phyloP scores from a whole-genome alignment of 805 yeast genomes.

The Yamadazyma philogaea region DNA sequence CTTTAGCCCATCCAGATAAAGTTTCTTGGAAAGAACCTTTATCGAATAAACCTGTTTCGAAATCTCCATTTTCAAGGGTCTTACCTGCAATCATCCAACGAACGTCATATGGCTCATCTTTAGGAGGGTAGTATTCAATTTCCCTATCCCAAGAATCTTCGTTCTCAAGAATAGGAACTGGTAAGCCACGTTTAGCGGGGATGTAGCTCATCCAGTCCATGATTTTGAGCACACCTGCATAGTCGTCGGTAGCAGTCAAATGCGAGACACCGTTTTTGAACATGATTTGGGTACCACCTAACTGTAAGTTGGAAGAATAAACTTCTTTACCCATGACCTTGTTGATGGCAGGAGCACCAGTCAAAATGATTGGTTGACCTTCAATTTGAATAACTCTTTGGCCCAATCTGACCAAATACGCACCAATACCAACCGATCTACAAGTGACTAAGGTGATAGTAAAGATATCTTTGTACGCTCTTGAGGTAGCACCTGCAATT shows the following conservation, averaged over 20 bases:
- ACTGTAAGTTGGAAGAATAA: constrained; percentile 91
- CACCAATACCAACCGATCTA: constrained; percentile 99
- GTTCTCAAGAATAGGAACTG: constrained; percentile 83
- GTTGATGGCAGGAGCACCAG: constrained; percentile 99
- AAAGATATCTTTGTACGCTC: constrained; percentile 96
- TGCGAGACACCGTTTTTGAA: constrained; percentile 98
- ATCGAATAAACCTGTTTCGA: constrained; percentile 88
- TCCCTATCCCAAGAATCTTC: constrained; percentile 93
- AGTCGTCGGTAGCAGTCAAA: constrained; percentile 92
- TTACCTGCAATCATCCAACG: constrained; percentile 93
- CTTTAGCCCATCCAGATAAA: constrained; percentile 96
- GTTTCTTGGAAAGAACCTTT: constrained; percentile 93
- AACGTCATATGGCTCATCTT: constrained; percentile 78
- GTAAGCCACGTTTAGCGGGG: constrained; percentile 86
- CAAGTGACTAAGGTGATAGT: constrained; percentile 98
- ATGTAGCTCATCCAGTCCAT: constrained; percentile 94
- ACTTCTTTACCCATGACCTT: constrained; percentile 96
- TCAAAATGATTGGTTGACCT: constrained; percentile 96
- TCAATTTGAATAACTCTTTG: constrained; percentile 98
- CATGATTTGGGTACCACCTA: constrained; percentile 99
- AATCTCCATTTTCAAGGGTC: constrained; percentile 60
- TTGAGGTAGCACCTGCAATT: constrained; percentile 97
- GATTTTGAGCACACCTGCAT: constrained; percentile 93
- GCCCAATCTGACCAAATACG: constrained; percentile 95
- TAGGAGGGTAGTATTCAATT: constrained; percentile 73